Base-by-base conservation (phyloP, 176 grass and related monocot genomes). In the Juncus inflexus region DNA sequence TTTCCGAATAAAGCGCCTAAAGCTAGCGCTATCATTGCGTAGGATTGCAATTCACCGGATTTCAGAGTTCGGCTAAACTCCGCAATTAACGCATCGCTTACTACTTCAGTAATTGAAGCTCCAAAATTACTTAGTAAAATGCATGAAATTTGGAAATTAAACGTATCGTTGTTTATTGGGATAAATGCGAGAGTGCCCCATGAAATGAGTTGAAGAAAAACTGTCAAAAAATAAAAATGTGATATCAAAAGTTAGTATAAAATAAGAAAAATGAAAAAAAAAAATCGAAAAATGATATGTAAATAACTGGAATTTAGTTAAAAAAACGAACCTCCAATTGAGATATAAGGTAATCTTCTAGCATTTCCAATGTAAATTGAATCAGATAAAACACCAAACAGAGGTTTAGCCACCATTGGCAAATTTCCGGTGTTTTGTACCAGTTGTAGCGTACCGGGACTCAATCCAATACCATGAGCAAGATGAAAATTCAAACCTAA, bases 401-500 rank as follows among this genome's bases (percentile, higher is more conserved):
- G 78, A 6, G 86, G 86, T 73, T 90, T 95, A 45, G 83, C 81
- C 50, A 90, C 86, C 60, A 95, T 82, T n/a, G 86, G 90, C 5
- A 95, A 35, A 66, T 54, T 82, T 2, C 86, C 78, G 9, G 67
- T 76, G 68, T 77, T 84, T 86, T 95, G 86, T 47, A 90, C 72
- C 13, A 95, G 70, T 64, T 95, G 83, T 3, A 95, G 86, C 6
- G 72, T 56, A 37, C 69, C 63, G 45, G 83, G 90, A 68, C 66
- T 81, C 56, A 95, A 75, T 0, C 78, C 69, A 5, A 95, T 62
- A 0, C 80, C 80, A 3, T 85, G 63, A 1, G 78, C 52, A 65
- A 95, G 86, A 71, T 95, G 83, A 73, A 90, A 90, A 65, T 95
- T 83, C 63, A 95, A 83, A 1, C 86, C 90, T 36, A 95, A 75